Conservation (phyloP, 768 basidiomycete genomes). For the Cyclocybe aegerita region DNA sequence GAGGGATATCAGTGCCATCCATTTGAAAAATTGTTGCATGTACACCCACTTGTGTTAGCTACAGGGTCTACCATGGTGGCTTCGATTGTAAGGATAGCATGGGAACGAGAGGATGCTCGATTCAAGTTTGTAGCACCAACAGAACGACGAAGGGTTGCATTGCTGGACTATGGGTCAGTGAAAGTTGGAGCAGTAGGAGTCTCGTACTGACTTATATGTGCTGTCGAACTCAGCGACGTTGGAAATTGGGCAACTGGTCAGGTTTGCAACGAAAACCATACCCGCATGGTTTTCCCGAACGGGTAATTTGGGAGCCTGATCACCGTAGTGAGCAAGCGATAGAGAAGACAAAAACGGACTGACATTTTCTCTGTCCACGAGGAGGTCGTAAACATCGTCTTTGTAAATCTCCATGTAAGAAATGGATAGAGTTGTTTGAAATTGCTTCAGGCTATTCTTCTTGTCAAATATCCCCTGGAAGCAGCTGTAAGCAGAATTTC, state of each 20-base stretch:
- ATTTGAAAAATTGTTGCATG: neutral
- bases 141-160: slow-evolving; percentile 74
- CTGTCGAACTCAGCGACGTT: slow-evolving; percentile 43
- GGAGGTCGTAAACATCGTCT: slow-evolving; percentile 86
- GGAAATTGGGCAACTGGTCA: slow-evolving; percentile 39
- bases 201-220: slow-evolving; percentile 41
- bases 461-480: slow-evolving; percentile 58
- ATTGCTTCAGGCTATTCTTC: slow-evolving; percentile 35
- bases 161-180: slow-evolving; percentile 33
- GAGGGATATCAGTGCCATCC: neutral
- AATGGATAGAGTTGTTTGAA: slow-evolving; percentile 48
- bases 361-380: slow-evolving; percentile 71
- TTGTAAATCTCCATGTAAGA: slow-evolving; percentile 93
- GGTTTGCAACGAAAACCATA: slow-evolving; percentile 55
- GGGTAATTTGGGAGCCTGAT: slow-evolving; percentile 49
- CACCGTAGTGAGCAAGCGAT: slow-evolving; percentile 2
- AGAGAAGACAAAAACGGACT: slow-evolving; percentile 18
- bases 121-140: slow-evolving; percentile 88
- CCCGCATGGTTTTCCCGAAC: slow-evolving; percentile 54
- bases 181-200: neutral
- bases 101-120: slow-evolving; percentile 81
- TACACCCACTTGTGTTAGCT: slow-evolving; percentile 50
- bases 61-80: slow-evolving; percentile 55
- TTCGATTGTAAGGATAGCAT: slow-evolving; percentile 81
- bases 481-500: neutral